Percentiles rank a stretch among this genome's conserved stretches.
These are phyloP conservation scores for Metschnikowia cubensis DNA, from an alignment of 805 yeast genomes.

Conservation along the genomic window DNA sequence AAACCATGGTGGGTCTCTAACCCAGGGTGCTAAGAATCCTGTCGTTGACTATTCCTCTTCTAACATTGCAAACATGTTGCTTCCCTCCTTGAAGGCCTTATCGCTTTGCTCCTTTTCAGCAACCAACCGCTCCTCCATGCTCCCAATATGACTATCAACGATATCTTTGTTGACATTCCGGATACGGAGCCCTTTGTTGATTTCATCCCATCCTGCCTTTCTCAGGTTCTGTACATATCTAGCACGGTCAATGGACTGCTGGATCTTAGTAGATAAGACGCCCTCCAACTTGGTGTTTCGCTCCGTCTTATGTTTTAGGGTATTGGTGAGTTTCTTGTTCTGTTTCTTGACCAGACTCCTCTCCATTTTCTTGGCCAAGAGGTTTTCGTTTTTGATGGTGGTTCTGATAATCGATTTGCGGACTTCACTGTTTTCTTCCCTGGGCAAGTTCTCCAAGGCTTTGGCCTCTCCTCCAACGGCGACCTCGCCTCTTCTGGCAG, in stretches of 20 bases:
- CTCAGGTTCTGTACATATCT: constrained; percentile 58
- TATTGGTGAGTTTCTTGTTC: constrained; percentile 29
- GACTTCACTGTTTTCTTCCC: constrained; percentile 56
- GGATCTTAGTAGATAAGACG: constrained; percentile 56
- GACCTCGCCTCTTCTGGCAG: constrained; percentile 66
- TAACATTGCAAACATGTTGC: constrained; percentile 34
- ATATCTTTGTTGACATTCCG: constrained; percentile 10
- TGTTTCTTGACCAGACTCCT: constrained; percentile 30
- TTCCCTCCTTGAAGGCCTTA: constrained; percentile 11
- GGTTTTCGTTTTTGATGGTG: constrained; percentile 59
- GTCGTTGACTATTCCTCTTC: constrained; percentile 23
- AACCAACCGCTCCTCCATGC: constrained; percentile 2
- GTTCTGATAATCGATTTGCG: constrained; percentile 64
- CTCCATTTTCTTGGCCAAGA: constrained; percentile 54
- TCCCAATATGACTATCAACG: constrained; percentile 2
- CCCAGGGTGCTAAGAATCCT: too few species aligned
- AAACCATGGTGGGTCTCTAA: too few species aligned
- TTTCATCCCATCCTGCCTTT: constrained; percentile 70
- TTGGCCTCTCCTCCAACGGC: constrained; percentile 44
- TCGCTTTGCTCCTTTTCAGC: constrained; percentile 3
- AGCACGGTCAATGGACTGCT: constrained; percentile 61
- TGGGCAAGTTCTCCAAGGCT: constrained; percentile 50
- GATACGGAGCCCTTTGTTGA: constrained; percentile 47
- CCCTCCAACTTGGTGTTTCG: constrained; percentile 52
- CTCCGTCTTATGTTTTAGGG: constrained; percentile 37